Evolutionary conservation across 352 stramenopile genomes (phyloP).

Genomic region (Phytophthora litchii): DNA sequence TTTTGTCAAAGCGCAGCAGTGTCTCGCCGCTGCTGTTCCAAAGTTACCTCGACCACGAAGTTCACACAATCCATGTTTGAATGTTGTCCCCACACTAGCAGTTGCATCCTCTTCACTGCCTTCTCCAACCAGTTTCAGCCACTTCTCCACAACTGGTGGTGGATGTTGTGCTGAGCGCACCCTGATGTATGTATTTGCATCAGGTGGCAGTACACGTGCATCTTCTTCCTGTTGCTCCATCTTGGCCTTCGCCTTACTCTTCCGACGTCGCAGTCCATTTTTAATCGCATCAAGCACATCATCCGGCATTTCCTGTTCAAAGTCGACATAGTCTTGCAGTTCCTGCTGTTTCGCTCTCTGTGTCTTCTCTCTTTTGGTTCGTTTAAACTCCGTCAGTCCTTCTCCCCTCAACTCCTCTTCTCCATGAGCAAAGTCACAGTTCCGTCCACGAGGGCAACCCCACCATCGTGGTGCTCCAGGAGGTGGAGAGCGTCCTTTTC

Average conservation of each 20-base stretch:
- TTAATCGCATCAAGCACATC: constrained; percentile 76
- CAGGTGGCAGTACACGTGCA: constrained; percentile 25
- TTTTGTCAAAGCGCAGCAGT: constrained; percentile 45
- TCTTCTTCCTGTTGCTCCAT: constrained; percentile 31
- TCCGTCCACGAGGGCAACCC: constrained; percentile 77
- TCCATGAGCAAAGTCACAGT: constrained; percentile 88
- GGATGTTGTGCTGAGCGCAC: constrained; percentile 30
- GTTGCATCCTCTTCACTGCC: constrained; percentile 18
- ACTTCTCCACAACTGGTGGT: constrained; percentile 33
- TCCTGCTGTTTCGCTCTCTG: constrained; percentile 67
- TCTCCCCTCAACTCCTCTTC: constrained; percentile 76
- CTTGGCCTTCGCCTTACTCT: constrained; percentile 32
- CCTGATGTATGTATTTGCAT: constrained; percentile 39
- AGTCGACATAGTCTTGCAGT: constrained; percentile 76
- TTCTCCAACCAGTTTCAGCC: constrained; percentile 52
- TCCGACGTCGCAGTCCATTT: constrained; percentile 62
- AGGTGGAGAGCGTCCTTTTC: constrained; percentile 45
- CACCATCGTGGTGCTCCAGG: constrained; percentile 71
- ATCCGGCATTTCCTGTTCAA: constrained; percentile 64
- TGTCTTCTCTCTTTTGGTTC: constrained; percentile 62
- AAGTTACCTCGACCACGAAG: constrained; percentile 80
- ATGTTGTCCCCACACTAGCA: constrained; percentile 47
- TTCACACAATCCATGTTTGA: constrained; percentile 76
- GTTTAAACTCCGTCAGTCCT: constrained; percentile 72
- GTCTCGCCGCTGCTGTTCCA: constrained; percentile 64